Evolutionary conservation across 306 rosid species (phyloP), one percentile per base, ranked within the genome.

Genomic region (Cicer yamashitae): DNA sequence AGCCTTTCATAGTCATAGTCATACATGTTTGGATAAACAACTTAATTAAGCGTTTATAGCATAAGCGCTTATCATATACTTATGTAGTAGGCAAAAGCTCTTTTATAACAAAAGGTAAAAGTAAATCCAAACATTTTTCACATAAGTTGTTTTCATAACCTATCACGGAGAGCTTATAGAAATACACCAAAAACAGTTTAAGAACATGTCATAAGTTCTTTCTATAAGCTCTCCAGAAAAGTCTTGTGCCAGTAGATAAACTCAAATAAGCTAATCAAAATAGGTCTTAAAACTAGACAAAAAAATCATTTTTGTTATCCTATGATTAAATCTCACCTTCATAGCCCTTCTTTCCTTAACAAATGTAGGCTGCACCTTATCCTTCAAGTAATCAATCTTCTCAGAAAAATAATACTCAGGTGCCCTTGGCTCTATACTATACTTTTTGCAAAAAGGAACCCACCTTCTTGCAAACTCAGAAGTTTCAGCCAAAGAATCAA

Each of bases 401-500:
- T 90, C 62, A 71, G 85, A 71, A 47, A 90, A 94, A 73, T 94
- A 91, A 67, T 80, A 91, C 34, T 94, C 98, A 0, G 98, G 97
- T 20, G 94, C 92, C 82, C 97, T 84, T 5, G 97, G 97, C 81
- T 94, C 98, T 8, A 94, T 91, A 45, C 46, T 66, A 70, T 88
- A 91, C 77, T 91, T 94, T 47, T 89, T 84, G 77, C 96, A 90
- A 48, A 94, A 94, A 0, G 98, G 98, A 50, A 91, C 98, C 98
- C 98, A 91, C 61, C 91, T 82, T 73, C 94, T 89, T 0, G 98
- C 98, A 53, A 90, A 94, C 50, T 96, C 90, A n/a, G 98, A 91
- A 73, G 98, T 96, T 83, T 94, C 98, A 0, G 97, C 89, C 90
- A 94, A 88, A 2, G 93, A 83, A 83, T 94, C 98, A 56, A 94